phyloP scores from a whole-genome alignment of 495 filamentous ascomycete species.

The Xylaria cubensis region DNA sequence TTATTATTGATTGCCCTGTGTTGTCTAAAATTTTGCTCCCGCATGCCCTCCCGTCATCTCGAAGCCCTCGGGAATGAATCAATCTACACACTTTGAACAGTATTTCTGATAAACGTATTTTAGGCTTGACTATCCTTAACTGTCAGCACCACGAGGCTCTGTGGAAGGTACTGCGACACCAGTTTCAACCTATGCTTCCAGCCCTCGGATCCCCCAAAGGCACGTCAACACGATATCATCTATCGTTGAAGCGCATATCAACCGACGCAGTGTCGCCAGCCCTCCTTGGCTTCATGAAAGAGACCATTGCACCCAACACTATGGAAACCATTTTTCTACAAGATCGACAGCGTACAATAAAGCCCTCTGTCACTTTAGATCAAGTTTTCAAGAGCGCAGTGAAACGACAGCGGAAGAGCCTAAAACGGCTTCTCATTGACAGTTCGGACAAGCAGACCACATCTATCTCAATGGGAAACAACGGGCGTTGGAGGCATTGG shows the following conservation, averaged over 20 bases:
- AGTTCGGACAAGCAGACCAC: slow-evolving; percentile 62
- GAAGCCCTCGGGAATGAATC: neutral
- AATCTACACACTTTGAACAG: neutral
- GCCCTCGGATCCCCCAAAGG: slow-evolving; percentile 36
- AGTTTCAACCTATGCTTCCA: slow-evolving; percentile 66
- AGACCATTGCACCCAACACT: slow-evolving; percentile 83
- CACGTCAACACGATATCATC: slow-evolving; percentile 62
- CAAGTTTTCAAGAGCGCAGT: slow-evolving; percentile 77
- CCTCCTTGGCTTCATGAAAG: slow-evolving; percentile 83
- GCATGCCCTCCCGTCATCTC: neutral
- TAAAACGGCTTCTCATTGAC: slow-evolving; percentile 82
- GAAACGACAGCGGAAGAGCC: slow-evolving; percentile 72
- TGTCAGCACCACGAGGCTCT: slow-evolving; percentile 80
- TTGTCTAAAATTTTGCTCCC: neutral
- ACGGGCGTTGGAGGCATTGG: slow-evolving; percentile 72
- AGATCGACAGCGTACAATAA: slow-evolving; percentile 65
- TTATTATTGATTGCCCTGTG: neutral
- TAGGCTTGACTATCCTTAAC: slow-evolving; percentile 73
- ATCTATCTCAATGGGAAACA: slow-evolving; percentile 32
- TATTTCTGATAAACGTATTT: neutral
- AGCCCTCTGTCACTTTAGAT: slow-evolving; percentile 67
- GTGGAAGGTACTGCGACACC: slow-evolving; percentile 78
- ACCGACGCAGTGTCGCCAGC: slow-evolving; percentile 80
- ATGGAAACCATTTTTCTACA: slow-evolving; percentile 86
- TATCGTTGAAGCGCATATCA: slow-evolving; percentile 81